Conservation (phyloP, 2,329 filamentous ascomycete genomes). For the Sordariomycetes sp. region DNA sequence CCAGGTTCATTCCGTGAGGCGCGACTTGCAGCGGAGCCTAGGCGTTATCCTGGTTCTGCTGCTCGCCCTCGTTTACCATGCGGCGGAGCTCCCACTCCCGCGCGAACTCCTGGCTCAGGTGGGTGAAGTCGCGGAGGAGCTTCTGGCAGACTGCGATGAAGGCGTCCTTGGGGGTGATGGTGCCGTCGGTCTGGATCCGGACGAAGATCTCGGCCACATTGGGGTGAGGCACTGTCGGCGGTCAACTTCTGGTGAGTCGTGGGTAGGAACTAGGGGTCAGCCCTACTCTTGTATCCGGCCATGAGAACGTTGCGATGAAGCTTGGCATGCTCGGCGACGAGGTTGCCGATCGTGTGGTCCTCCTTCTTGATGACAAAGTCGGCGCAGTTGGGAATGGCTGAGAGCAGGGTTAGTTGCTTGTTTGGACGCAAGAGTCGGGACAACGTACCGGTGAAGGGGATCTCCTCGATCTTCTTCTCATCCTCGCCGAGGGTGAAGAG, state of each 20-base stretch:
- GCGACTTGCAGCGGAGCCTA: neutral
- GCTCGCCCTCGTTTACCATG: constrained; percentile 58
- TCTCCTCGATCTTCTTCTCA: constrained; percentile 88
- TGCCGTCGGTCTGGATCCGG: constrained; percentile 84
- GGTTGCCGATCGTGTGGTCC: constrained; percentile 88
- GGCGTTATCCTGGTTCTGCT: constrained; percentile 20
- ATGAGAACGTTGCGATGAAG: constrained; percentile 75
- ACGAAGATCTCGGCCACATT: constrained; percentile 52
- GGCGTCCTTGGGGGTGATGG: constrained; percentile 77
- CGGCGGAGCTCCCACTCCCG: constrained; percentile 84
- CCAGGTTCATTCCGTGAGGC: neutral
- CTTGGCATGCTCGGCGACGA: constrained; percentile 76
- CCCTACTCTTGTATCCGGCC: constrained; percentile 76
- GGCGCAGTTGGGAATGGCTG: constrained; percentile 23
- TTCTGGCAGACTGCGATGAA: constrained; percentile 70
- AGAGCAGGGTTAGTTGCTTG: neutral
- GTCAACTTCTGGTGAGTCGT: neutral
- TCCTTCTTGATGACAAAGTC: constrained; percentile 95
- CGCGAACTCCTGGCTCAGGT: constrained; percentile 76
- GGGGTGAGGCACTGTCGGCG: constrained; percentile 35
- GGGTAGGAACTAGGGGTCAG: neutral
- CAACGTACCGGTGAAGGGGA: constrained; percentile 68
- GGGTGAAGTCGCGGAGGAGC: constrained; percentile 67
- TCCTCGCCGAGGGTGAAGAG: constrained; percentile 76
- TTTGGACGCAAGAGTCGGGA: neutral